Base-by-base conservation (phyloP, 345 rosid species). In the Stellera chamaejasme region DNA sequence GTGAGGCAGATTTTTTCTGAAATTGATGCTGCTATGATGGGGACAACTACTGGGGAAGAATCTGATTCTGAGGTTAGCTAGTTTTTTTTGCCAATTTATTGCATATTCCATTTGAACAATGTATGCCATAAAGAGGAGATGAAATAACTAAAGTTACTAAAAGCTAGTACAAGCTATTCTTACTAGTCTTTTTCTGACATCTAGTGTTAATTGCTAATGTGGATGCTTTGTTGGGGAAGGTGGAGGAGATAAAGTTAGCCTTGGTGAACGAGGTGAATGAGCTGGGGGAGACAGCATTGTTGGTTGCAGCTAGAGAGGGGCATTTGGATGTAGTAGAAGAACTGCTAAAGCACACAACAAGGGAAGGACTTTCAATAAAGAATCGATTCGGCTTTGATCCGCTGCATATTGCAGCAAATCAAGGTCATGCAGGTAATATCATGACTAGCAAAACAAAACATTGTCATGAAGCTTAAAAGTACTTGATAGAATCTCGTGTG, bases 251-350 rank as follows among this genome's bases (percentile, higher is more conserved):
- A 73, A 79, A 77, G 75, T 72, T 75, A 10, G 76, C 96, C 0
- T 74, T 89, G 28, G 96, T 84, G 54, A 83, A 89, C 51, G 99
- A 93, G 67, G 95, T 87, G 67, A 93, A 93, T 44, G 95, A 89
- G 59, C 71, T 93, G 58, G 97, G 99, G 46, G 97, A 93, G 81
- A 89, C 97, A 9, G 90, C 97, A 0, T 73, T 93, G 51, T 87
- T 81, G 50, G 79, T 80, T 4, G 96, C 99, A 0, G 94, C 99
- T 0, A 88, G 82, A 71, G 87, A 72, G 70, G 99, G 99, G 48
- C 88, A 93, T 52, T 51, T 87, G 16, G 82, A 78, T 65, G 84
- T 93, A 28, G 91, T 89, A 41, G 69, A 74, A 63, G 97, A 86
- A 68, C 67, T 93, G 45, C 61, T 93, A 68, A 72, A 61, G 58